phyloP scores from a whole-genome alignment of 2,329 filamentous ascomycete genomes.

The Nannizzia gypsea region DNA sequence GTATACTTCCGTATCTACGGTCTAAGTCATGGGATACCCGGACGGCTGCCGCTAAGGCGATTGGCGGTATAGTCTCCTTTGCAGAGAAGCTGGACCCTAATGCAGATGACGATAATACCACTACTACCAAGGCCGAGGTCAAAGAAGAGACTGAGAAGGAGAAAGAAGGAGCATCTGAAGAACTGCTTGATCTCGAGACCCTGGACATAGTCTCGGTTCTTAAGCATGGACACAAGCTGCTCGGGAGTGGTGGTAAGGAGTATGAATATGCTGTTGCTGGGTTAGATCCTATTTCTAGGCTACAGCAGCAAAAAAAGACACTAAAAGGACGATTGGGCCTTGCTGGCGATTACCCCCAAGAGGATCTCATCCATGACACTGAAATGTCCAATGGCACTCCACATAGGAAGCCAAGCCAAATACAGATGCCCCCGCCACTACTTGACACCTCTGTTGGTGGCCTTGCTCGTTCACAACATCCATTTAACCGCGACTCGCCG shows the following conservation, averaged over 20 bases:
- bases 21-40: conserved; percentile 97
- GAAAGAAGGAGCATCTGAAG: conserved; percentile 34
- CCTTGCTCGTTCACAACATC: conserved; percentile 32
- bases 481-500: conserved; percentile 31
- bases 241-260: conserved; percentile 67
- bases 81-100: conserved; percentile 84
- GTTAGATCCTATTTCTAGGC: conserved; percentile 66
- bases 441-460: conserved; percentile 42
- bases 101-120: conserved; percentile 47
- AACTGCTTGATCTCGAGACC: conserved; percentile 58
- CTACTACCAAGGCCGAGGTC: conserved; percentile 31
- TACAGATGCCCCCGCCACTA: conserved; percentile 26
- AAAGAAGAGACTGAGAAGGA: conserved; percentile 30
- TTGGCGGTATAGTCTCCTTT: conserved; percentile 87
- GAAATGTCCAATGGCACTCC: conserved; percentile 33
- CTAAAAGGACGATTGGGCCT: conserved; percentile 71
- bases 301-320: conserved; percentile 83
- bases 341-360: conserved; percentile 70
- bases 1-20: conserved; percentile 88
- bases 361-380: conserved; percentile 58
- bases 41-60: conserved; percentile 81
- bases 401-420: neutral
- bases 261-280: conserved; percentile 75
- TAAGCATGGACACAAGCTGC: conserved; percentile 68
- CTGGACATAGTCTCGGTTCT: conserved; percentile 72